Conservation (phyloP, 2,329 filamentous ascomycete genomes). For the Dryadomyces quercivorus region DNA sequence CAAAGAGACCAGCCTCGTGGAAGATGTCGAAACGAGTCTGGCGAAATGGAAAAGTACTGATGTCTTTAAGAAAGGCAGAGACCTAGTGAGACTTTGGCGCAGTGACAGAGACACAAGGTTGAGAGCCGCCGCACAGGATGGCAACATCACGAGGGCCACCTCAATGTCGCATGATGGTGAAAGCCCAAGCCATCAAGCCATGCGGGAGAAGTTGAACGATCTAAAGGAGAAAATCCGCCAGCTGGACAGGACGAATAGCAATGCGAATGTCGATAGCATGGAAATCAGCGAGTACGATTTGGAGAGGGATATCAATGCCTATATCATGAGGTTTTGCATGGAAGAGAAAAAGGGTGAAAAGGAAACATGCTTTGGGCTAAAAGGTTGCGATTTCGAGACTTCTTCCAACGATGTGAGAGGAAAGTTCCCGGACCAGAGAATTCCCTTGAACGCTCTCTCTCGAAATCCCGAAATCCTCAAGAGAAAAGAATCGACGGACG, state of each 20-base stretch:
- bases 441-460: neutral
- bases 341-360: neutral
- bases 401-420: neutral
- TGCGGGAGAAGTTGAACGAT: neutral
- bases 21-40: neutral
- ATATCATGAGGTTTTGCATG: neutral
- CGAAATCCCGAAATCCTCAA: neutral
- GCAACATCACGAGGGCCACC: neutral
- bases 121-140: no score
- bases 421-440: neutral
- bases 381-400: neutral
- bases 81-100: neutral
- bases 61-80: neutral
- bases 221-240: neutral
- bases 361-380: neutral
- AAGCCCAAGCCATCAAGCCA: neutral
- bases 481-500: neutral
- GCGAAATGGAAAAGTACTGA: neutral
- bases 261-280: neutral
- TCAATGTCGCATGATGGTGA: neutral
- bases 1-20: neutral
- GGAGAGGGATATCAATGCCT: conserved; percentile 5
- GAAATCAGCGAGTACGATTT: neutral
- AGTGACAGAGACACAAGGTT: no score
- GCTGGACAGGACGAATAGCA: neutral